Percentiles rank a stretch among this genome's conserved stretches.
These are phyloP conservation scores for Colletotrichum zoysiae DNA, from an alignment of 2,329 filamentous ascomycete genomes.

Conservation along the genomic window DNA sequence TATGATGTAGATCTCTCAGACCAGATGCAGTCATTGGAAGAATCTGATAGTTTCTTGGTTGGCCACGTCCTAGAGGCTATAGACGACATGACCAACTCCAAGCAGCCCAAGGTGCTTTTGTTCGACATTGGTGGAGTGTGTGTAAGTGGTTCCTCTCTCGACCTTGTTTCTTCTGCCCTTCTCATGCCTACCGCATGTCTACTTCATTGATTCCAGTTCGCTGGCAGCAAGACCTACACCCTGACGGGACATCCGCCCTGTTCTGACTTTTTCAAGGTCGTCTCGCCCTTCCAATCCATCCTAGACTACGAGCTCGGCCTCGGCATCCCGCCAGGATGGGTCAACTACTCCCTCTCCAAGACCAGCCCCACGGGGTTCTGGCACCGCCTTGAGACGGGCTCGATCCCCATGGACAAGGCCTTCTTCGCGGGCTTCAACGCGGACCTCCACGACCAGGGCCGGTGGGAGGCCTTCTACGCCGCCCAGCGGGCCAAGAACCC, in stretches of 20 bases:
- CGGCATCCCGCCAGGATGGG: slow-evolving; percentile 86
- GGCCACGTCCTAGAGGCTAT: slow-evolving; percentile 50
- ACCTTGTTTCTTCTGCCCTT: slow-evolving; percentile 18
- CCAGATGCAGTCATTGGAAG: slow-evolving; percentile 36
- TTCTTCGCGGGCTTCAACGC: slow-evolving; percentile 83
- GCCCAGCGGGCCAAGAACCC: slow-evolving; percentile 58
- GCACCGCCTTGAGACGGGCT: slow-evolving; percentile 89
- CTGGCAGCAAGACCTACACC: neutral
- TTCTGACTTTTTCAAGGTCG: slow-evolving; percentile 69
- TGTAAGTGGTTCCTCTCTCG: slow-evolving; percentile 70
- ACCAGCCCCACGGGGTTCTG: slow-evolving; percentile 84
- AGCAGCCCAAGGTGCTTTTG: slow-evolving; percentile 79
- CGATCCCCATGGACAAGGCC: slow-evolving; percentile 77
- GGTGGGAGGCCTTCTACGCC: slow-evolving; percentile 78
- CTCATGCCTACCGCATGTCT: slow-evolving; percentile 15
- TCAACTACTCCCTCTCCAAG: slow-evolving; percentile 89
- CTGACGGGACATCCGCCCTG: neutral
- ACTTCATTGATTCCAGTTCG: neutral
- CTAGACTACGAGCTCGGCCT: slow-evolving; percentile 86
- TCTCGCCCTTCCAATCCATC: slow-evolving; percentile 93
- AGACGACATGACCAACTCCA: slow-evolving; percentile 56
- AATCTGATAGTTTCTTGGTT: slow-evolving; percentile 42
- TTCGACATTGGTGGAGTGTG: slow-evolving; percentile 98
- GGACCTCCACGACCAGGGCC: slow-evolving; percentile 75
- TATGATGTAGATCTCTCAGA: slow-evolving; percentile 9